Base-by-base conservation (phyloP, 345 rosid genomes). In the Lepidium aucheri region DNA sequence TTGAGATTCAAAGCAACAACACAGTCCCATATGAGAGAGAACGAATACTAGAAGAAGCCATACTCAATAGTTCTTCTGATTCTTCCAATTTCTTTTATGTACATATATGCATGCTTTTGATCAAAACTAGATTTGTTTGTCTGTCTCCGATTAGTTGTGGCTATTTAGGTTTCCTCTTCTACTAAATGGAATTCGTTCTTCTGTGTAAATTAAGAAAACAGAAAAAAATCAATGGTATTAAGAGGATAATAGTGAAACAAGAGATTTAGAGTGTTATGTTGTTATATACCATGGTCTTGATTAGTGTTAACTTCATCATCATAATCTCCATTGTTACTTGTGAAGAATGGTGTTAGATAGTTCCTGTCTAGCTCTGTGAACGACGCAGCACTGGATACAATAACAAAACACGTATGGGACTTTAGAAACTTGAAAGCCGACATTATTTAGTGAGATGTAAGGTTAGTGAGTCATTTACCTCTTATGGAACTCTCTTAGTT, bases 291-390 rank as follows among this genome's bases (percentile, higher is more conserved):
- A 52, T 49, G 65, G 32, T 57, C 67, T 39, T 55, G 74, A 32
- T 63, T 60, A 35, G 7, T 53, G 58, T 58, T 32, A 42, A 20
- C 56, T 8, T 75, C 79, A 30, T 82, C 87, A 5, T 79, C 86
- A 12, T 76, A 83, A 69, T 91, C 92, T 67, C 86, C 89, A 61
- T 82, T 87, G 39, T 85, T 81, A 80, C 90, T 90, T 8, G 97
- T 90, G 77, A 90, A 90, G 73, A 90, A 85, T 1, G 96, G 89
- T 42, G 96, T 85, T 65, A 87, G 88, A 79, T 83, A 89, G 68
- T 91, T 89, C 79, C 63, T 89, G 65, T 89, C 96, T 63, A 83
- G 69, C 66, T 87, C 90, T 11, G 91, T 79, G 72, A 89, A 89
- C 3, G 96, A 84, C 20, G 90, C 84, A 0, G 91, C 75, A n/a